Evolutionary conservation across 1,284 basidiomycete genomes (phyloP).

Genomic region (Macrocystidia cucumis): DNA sequence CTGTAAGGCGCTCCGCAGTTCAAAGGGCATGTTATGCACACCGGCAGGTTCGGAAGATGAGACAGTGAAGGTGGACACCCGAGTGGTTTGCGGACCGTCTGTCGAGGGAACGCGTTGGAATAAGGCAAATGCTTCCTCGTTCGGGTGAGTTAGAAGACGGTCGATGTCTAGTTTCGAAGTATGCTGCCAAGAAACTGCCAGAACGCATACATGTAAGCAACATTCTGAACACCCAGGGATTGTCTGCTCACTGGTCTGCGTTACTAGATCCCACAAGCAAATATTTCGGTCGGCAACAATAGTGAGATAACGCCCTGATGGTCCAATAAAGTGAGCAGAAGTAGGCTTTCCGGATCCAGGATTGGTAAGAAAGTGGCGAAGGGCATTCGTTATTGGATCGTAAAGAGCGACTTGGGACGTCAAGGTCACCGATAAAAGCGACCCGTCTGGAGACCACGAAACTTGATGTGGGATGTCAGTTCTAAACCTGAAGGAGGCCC

Average conservation of each 20-base stretch:
- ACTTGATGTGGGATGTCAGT: slow-evolving; percentile 57
- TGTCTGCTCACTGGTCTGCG: slow-evolving; percentile 65
- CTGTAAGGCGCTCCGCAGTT: slow-evolving; percentile 41
- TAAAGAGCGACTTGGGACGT: slow-evolving; percentile 72
- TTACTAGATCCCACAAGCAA: slow-evolving; percentile 77
- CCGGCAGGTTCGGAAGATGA: slow-evolving; percentile 34
- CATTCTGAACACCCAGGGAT: slow-evolving; percentile 20
- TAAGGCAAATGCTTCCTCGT: slow-evolving; percentile 48
- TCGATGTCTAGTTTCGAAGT: slow-evolving; percentile 28
- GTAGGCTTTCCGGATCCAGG: slow-evolving; percentile 39
- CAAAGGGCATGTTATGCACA: slow-evolving; percentile 49
- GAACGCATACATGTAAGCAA: background rate
- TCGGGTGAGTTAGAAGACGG: slow-evolving; percentile 46
- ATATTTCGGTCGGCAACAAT: slow-evolving; percentile 46
- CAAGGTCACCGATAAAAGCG: slow-evolving; percentile 75
- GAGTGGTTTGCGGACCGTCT: slow-evolving; percentile 24
- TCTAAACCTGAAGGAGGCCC: slow-evolving; percentile 67
- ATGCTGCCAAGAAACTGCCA: slow-evolving; percentile 55
- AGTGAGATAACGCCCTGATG: slow-evolving; percentile 54
- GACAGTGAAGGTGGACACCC: slow-evolving; percentile 40
- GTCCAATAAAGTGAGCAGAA: slow-evolving; percentile 60
- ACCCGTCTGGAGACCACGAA: slow-evolving; percentile 83
- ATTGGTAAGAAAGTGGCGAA: slow-evolving; percentile 57
- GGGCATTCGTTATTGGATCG: slow-evolving; percentile 62
- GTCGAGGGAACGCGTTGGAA: slow-evolving; percentile 34